phyloP scores from a whole-genome alignment of 139 green algal species.

The Spirogloea muscicola region DNA sequence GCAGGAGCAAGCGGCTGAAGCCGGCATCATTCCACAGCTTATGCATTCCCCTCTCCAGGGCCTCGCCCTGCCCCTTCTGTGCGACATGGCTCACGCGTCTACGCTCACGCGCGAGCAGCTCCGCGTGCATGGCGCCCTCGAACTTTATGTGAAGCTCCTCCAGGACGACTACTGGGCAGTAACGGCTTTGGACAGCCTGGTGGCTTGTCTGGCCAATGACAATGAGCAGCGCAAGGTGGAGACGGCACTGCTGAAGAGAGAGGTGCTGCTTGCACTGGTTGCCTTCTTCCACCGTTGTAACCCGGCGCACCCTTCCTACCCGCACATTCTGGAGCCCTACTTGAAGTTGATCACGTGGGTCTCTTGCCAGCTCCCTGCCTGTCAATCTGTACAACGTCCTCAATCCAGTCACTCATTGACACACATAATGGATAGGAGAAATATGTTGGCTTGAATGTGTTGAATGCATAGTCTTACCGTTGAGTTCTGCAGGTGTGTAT shows the following conservation, averaged over 20 bases:
- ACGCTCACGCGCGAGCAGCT: conserved; percentile 39
- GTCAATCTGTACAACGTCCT: too few relatives aligned
- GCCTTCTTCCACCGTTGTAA: conserved; percentile 23
- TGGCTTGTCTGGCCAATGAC: conserved; percentile 41
- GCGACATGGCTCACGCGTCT: conserved; percentile 39
- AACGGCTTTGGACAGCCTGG: conserved; percentile 34
- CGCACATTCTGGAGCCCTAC: conserved; percentile 34
- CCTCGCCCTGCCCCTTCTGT: conserved; percentile 49
- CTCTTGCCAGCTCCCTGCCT: too few relatives aligned
- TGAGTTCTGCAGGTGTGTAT: too few relatives aligned
- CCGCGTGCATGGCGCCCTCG: conserved; percentile 24
- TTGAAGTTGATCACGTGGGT: conserved; percentile 42
- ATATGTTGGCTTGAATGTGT: too few relatives aligned
- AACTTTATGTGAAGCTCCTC: conserved; percentile 49
- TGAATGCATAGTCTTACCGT: too few relatives aligned
- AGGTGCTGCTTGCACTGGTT: conserved; percentile 21
- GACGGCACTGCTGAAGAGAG: conserved; percentile 20
- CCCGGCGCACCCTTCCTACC: background rate
- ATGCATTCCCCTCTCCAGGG: conserved; percentile 24
- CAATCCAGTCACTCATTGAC: too few relatives aligned
- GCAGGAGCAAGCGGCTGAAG: conserved; percentile 49
- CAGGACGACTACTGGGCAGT: conserved; percentile 17
- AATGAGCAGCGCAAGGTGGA: conserved; percentile 40
- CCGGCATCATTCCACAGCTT: conserved; percentile 36
- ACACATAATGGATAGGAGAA: too few relatives aligned